Base-by-base conservation (phyloP, 176 grass and related monocot species). In the Rhipidocladum racemiflorum region DNA sequence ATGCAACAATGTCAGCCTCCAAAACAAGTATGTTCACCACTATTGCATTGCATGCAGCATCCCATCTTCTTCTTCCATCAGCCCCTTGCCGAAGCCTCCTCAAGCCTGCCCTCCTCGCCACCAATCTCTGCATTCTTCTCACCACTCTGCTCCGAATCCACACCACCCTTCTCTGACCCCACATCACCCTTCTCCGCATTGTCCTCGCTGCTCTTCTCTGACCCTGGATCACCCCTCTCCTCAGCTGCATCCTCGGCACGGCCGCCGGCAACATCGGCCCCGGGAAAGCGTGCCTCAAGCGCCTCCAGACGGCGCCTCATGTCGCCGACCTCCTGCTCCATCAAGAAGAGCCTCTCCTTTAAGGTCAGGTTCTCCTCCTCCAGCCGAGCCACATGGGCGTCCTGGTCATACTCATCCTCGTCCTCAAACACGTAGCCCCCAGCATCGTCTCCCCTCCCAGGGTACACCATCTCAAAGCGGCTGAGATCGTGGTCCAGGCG, bases 401-500 rank as follows among this genome's bases (percentile, higher is more conserved):
- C 88, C 80, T 88, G 85, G 44, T 89, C 87, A 28, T 93, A 89
- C 50, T 90, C 88, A 8, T 94, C 90, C 0, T 92, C 89, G 0
- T 91, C 85, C 66, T 90, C 87, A 13, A 78, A 48, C 69, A 83
- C 30, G 30, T 83, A 80, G 43, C 20, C 80, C 3, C 35, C 75
- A 35, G 29, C 60, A 39, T 77, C 82, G 18, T 87, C 83, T 23
- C 73, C 28, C 21, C 86, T 66, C 1, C 66, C 46, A 20, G 92
- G 95, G 61, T 89, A 93, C 25, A 98, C 88, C 95, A 98, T 98
- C 83, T 98, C 95, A 25, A 98, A 98, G 40, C 95, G 84, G 84
- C 92, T 95, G 48, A 98, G 83, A 24, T 98, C 95, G 18, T 98
- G 95, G 61, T 98, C 95, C 1, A 98, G 77, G 29, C 95, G 90